These are phyloP conservation scores for Leonotis leonurus DNA, from an alignment of 257 asterid genomes.

Conservation along the genomic window DNA sequence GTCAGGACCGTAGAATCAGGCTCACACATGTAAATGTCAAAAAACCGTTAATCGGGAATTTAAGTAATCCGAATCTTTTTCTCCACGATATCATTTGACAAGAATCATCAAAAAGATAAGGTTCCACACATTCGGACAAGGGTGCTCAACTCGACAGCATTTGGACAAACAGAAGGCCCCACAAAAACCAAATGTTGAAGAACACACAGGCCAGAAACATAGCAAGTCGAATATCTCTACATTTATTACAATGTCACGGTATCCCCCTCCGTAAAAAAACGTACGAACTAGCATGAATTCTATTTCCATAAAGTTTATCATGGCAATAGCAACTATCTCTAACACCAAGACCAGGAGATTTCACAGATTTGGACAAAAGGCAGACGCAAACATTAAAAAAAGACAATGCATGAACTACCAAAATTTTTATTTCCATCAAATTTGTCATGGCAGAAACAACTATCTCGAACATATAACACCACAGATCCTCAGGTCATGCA, in stretches of 20 bases:
- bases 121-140: background rate
- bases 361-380: background rate
- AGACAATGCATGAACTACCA: background rate
- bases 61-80: background rate
- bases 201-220: background rate
- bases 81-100: background rate
- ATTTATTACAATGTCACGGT: background rate
- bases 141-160: background rate
- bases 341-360: background rate
- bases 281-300: background rate
- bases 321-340: background rate
- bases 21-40: background rate
- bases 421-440: background rate
- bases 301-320: background rate
- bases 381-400: background rate
- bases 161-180: background rate
- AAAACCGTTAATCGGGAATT: background rate
- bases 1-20: background rate
- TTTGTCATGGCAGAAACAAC: background rate
- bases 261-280: background rate
- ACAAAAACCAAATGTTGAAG: background rate
- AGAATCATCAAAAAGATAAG: background rate
- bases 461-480: background rate
- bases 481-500: background rate
- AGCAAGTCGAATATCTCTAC: background rate